Base-by-base conservation (phyloP, 1,139 yeast genomes). In the Candida anutae region DNA sequence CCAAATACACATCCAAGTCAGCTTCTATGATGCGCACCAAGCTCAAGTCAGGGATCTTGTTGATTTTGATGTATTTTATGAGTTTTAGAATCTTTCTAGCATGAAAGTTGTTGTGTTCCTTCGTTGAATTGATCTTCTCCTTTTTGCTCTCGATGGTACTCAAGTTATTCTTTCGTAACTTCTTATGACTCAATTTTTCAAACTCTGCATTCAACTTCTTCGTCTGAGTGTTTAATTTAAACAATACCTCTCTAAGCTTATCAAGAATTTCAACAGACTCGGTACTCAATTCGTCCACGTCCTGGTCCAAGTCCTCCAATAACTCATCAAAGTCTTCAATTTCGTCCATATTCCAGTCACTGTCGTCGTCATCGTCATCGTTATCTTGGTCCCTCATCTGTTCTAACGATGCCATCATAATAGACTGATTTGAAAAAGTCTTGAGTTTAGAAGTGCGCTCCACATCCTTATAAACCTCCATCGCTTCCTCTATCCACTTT, bases 401-500 rank as follows among this genome's bases (percentile, higher is more conserved):
- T 30, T 62, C 70, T 36, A 58, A 42, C 9, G 69, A 55, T 2
- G 71, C 68, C 51, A 65, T 49, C 59, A 64, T 51, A 22, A 65
- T 65, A 6, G 68, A 60, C 37, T 65, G 72, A 42, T 65, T 65
- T 3, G 69, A 62, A 34, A 58, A 65, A 4, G 69, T 58, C 36
- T 65, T 65, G 57, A 65, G 57, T 34, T 65, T 65, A 3, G 65
- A 57, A 24, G 55, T 51, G 31, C 65, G 58, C 37, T 65, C 72
- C 23, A 65, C 72, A 21, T 62, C 68, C 36, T 65, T 65, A 35
- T 65, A 65, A 26, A 57, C 57, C 35, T 65, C 72, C 72, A 65
- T 65, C 11, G 71, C 69, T 38, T 65, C 70, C 37, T 66, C 71
- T 16, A 65, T 66, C 25, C 56, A 39, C 36, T 57, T 48, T 31